A percentile compares a stretch with the other conserved stretches of the same genome.
These are phyloP conservation scores for Spinellus fusiger DNA, from an alignment of 192 early-diverging fungal genomes.

Conservation along the genomic window DNA sequence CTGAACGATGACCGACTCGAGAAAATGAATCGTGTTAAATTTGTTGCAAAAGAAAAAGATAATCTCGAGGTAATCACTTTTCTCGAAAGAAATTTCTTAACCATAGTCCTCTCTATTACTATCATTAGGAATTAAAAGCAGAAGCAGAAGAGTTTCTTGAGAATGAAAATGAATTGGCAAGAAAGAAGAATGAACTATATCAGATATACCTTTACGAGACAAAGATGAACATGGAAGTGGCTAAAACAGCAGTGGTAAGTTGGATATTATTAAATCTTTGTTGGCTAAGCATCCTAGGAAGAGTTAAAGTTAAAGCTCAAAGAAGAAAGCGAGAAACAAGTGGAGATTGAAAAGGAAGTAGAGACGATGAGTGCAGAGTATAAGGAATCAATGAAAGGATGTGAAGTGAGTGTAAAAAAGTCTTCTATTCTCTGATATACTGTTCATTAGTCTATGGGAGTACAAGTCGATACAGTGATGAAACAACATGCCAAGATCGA, in stretches of 20 bases:
- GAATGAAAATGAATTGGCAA: conserved; percentile 72
- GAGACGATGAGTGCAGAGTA: conserved; percentile 57
- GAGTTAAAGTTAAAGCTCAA: conserved; percentile 49
- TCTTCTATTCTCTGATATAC: background rate
- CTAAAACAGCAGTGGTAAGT: conserved; percentile 40
- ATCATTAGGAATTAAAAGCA: conserved; percentile 53
- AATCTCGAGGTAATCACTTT: conserved; percentile 54
- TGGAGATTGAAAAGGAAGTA: conserved; percentile 55
- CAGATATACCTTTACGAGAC: conserved; percentile 68
- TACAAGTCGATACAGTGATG: conserved; percentile 50
- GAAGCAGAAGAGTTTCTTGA: conserved; percentile 79
- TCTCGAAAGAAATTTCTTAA: background rate
- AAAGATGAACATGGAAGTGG: conserved; percentile 42
- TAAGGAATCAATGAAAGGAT: conserved; percentile 50
- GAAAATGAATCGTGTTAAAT: conserved; percentile 77
- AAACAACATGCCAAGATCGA: conserved; percentile 65
- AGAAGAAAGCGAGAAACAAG: conserved; percentile 54
- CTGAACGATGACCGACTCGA: conserved; percentile 74
- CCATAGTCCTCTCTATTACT: background rate
- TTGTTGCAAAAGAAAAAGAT: conserved; percentile 84
- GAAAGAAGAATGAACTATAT: conserved; percentile 68
- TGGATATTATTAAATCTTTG: background rate
- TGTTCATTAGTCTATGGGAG: background rate
- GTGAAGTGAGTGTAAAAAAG: conserved; percentile 37
- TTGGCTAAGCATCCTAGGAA: conserved; percentile 26